phyloP scores from a whole-genome alignment of 305 asterid species.

The Fraxinus xanthoxyloides region DNA sequence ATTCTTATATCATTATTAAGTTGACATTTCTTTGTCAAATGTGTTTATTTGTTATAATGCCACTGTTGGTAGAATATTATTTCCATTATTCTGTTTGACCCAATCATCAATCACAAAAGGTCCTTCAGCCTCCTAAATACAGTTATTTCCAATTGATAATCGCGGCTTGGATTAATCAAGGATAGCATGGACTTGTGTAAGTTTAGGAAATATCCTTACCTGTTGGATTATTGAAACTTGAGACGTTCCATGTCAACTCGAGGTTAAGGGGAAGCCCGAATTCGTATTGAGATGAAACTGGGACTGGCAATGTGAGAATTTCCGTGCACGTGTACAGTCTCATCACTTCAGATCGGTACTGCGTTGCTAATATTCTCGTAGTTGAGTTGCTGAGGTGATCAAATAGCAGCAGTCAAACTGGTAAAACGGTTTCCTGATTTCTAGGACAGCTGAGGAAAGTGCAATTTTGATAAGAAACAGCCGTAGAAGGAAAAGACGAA shows the following conservation, averaged over 20 bases:
- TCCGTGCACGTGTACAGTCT: conserved; percentile 26
- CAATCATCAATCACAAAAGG: conserved; percentile 8
- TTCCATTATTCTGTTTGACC: conserved; percentile 14
- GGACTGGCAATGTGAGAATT: conserved; percentile 31
- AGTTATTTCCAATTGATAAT: background rate
- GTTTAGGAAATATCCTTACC: conserved; percentile 27
- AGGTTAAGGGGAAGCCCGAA: conserved; percentile 30
- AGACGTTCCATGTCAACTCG: conserved; percentile 42
- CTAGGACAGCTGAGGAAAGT: conserved; percentile 32
- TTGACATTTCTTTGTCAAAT: conserved; percentile 23
- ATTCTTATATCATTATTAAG: conserved; percentile 5
- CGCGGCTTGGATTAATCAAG: background rate
- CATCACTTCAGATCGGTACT: conserved; percentile 17
- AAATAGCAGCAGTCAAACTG: conserved; percentile 17
- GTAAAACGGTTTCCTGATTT: background rate
- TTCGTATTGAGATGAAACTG: conserved; percentile 24
- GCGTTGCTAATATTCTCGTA: conserved; percentile 30
- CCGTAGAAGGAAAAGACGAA: conserved; percentile 22
- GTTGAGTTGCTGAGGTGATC: conserved; percentile 52
- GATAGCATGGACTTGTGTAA: too few relatives aligned
- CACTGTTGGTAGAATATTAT: background rate
- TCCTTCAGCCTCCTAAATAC: background rate
- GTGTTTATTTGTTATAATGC: conserved; percentile 21
- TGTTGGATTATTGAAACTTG: conserved; percentile 25
- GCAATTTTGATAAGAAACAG: conserved; percentile 24